These are phyloP conservation scores for Rhynchosporium agropyri DNA, from an alignment of 2,329 filamentous ascomycete species.

Conservation along the genomic window DNA sequence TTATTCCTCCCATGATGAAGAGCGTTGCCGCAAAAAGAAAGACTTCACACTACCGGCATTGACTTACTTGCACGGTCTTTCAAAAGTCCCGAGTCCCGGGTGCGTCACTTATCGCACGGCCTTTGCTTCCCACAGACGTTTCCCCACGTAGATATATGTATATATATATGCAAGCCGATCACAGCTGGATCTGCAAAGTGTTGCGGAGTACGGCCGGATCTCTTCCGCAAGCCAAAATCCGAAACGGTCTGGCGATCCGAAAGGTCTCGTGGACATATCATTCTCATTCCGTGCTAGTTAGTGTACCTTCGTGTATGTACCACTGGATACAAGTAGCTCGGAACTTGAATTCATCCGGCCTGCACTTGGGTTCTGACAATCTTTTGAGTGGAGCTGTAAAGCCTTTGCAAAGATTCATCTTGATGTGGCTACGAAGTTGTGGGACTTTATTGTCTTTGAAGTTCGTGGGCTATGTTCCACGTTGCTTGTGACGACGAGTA, in stretches of 20 bases:
- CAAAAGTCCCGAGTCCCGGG: background rate
- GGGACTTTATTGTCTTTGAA: no score
- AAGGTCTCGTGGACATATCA: slow-evolving; percentile 9
- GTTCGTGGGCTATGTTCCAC: no score
- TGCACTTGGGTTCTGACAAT: background rate
- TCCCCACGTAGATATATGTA: no score
- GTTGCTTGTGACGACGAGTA: no score
- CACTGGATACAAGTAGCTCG: background rate
- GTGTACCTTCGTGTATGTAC: background rate
- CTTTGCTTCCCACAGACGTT: background rate
- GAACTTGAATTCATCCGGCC: slow-evolving; percentile 11
- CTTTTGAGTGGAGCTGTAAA: background rate
- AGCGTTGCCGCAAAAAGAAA: background rate
- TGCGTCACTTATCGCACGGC: background rate
- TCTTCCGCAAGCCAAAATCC: background rate
- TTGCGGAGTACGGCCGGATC: background rate
- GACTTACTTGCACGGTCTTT: background rate
- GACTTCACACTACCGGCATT: background rate
- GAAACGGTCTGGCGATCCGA: background rate
- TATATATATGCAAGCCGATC: background rate
- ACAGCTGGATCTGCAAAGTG: slow-evolving; percentile 9
- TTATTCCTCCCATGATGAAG: background rate
- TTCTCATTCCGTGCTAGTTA: background rate
- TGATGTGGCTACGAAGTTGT: no score
- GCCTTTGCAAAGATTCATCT: no score